Conservation (phyloP, 345 rosid species). For the Barbarea vulgaris region DNA sequence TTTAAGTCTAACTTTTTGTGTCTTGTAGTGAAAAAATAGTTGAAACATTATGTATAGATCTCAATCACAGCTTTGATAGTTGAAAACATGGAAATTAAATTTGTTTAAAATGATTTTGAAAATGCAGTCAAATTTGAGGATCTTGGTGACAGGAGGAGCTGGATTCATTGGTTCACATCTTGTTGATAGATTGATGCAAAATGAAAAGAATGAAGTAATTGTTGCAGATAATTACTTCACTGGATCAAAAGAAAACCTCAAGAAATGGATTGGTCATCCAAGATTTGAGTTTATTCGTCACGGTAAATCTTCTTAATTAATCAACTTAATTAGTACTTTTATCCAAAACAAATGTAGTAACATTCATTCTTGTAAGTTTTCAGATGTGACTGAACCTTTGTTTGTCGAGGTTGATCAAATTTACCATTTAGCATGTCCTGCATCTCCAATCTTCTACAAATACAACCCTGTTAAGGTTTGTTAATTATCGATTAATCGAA, state of each 20-base stretch:
- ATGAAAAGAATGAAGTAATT: conserved; percentile 87
- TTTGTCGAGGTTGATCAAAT: conserved; percentile 87
- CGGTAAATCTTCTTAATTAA: conserved; percentile 48
- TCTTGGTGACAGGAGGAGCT: conserved; percentile 94
- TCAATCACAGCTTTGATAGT: conserved; percentile 15
- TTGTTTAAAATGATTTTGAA: not conserved
- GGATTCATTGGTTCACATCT: conserved; percentile 94
- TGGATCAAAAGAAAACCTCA: conserved; percentile 87
- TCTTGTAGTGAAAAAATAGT: not conserved
- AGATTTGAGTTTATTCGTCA: conserved; percentile 97
- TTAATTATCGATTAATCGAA: not conserved
- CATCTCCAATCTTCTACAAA: conserved; percentile 94
- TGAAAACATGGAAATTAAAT: conserved; percentile 4
- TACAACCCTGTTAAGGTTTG: conserved; percentile 92
- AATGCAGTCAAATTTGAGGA: conserved; percentile 88
- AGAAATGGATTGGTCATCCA: conserved; percentile 90
- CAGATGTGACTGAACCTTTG: conserved; percentile 86
- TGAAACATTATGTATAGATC: not conserved
- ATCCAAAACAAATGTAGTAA: not conserved
- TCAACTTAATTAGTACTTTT: conserved; percentile 12
- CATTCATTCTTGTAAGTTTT: not conserved
- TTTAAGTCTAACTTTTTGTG: not conserved
- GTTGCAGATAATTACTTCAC: conserved; percentile 94
- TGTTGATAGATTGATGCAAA: conserved; percentile 87
- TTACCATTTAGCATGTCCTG: conserved; percentile 97